Conservation (phyloP, 805 yeast genomes). For the Starmerella powellii region DNA sequence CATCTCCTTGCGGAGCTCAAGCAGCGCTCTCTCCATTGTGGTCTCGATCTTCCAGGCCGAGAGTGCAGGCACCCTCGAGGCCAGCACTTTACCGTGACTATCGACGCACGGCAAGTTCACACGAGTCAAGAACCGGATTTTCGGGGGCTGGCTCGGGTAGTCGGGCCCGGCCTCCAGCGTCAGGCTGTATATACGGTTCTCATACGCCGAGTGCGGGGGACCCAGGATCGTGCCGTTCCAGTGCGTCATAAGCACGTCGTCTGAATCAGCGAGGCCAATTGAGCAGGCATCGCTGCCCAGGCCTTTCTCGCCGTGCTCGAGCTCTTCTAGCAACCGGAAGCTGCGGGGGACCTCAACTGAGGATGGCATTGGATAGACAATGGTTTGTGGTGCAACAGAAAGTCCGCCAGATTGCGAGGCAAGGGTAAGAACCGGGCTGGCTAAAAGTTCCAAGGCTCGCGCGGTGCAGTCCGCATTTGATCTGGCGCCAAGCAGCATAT, state of each 20-base stretch:
- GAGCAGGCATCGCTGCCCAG: constrained; percentile 94
- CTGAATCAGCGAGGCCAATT: constrained; percentile 80
- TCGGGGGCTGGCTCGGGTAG: constrained; percentile 86
- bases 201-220: constrained; percentile 86
- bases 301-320: constrained; percentile 97
- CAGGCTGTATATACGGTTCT: constrained; percentile 81
- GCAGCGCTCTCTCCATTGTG: constrained; percentile 83
- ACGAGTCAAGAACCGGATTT: constrained; percentile 65
- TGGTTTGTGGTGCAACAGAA: no score
- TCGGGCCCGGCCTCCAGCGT: constrained; percentile 67
- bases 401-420: no score
- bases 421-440: no score
- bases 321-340: constrained; percentile 85
- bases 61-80: constrained; percentile 50
- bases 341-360: constrained; percentile 53
- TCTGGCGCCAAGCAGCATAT: no score
- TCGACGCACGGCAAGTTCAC: constrained; percentile 90
- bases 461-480: no score
- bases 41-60: constrained; percentile 79
- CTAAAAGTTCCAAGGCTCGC: no score
- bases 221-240: constrained; percentile 99
- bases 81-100: constrained; percentile 41
- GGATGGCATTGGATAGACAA: constrained; percentile 1
- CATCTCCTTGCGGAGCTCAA: constrained; percentile 78
- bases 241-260: constrained; percentile 81